These are phyloP conservation scores for Dendryphion nanum DNA, from an alignment of 2,329 filamentous ascomycete species.

Conservation along the genomic window DNA sequence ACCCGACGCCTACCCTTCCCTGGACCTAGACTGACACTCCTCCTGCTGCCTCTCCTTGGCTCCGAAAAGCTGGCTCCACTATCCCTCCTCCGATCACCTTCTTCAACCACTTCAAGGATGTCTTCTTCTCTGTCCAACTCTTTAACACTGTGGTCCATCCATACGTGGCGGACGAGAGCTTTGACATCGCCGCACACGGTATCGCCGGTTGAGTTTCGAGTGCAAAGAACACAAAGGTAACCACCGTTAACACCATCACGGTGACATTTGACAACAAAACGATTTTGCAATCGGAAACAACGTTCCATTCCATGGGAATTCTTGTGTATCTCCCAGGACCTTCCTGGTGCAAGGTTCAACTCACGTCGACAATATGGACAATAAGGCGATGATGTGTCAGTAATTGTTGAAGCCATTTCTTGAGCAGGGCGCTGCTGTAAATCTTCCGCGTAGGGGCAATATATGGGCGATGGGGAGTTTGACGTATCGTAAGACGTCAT, in stretches of 20 bases:
- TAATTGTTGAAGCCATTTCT: slow-evolving; percentile 24
- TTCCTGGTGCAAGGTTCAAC: slow-evolving; percentile 32
- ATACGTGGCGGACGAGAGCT: slow-evolving; percentile 34
- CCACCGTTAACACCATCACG: slow-evolving; percentile 28
- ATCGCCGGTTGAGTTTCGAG: slow-evolving; percentile 19
- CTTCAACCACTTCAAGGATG: slow-evolving; percentile 27
- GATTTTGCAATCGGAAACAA: slow-evolving; percentile 32
- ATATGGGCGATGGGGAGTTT: slow-evolving; percentile 17
- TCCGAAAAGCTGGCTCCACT: slow-evolving; percentile 20
- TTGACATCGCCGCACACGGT: slow-evolving; percentile 38
- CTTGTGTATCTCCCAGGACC: slow-evolving; percentile 36
- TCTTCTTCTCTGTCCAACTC: slow-evolving; percentile 34
- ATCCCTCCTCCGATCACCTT: slow-evolving; percentile 20
- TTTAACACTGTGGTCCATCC: slow-evolving; percentile 27
- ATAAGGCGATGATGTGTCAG: slow-evolving; percentile 19
- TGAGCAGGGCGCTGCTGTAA: slow-evolving; percentile 29
- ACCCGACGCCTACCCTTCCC: slow-evolving; percentile 12
- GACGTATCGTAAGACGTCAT: slow-evolving; percentile 19
- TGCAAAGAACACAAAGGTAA: slow-evolving; percentile 35
- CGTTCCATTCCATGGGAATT: slow-evolving; percentile 28
- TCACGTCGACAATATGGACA: slow-evolving; percentile 31
- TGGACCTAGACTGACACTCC: slow-evolving; percentile 27
- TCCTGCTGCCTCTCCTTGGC: slow-evolving; percentile 14
- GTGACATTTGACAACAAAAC: slow-evolving; percentile 35
- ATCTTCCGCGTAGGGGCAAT: slow-evolving; percentile 32